Evolutionary conservation across 2,329 filamentous ascomycete species (phyloP), one percentile per base, ranked within the genome.

Genomic region (Penicillium sp.): DNA sequence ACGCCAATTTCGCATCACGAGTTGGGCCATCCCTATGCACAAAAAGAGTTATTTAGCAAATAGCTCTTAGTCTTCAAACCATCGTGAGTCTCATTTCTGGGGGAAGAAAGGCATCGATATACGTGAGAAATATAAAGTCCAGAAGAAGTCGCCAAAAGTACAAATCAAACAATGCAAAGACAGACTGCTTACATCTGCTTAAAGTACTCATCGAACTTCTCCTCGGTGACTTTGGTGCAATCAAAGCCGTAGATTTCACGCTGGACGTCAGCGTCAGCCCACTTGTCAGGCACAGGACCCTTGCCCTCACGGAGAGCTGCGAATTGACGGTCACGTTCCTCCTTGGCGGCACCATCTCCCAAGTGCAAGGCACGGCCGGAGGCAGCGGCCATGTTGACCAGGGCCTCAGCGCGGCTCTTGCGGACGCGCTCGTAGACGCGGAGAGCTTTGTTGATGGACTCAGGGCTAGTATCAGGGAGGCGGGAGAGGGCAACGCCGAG

Each of bases 231-330:
- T 62, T 76, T 70, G 45, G 82, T 76, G 63, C 83, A 85, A 69
- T 87, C 84, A 63, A 85, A 78, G 10, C 80, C 79, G 69, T 87
- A 87, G 54, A 87, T 82, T 77, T 81, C 81, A 68, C 80, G 78
- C 70, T 88, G 85, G 39, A 87, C 83, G 62, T 87, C 85, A 9
- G 84, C 83, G 68, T 85, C 86, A 3, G 84, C 84, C 85, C 85
- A 88, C 73, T 86, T 87, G 71, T 88, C 85, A 9, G 73, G 72
- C 8, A 73, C 72, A 18, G 75, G 76, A 1, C 77, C 76, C 64
- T 77, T 79, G 49, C 72, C 72, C 60, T 74, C 65, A 57, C 74
- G 77, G 55, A 81, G 74, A 48, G 79, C 79, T 49, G 77, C 79
- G 66, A 85, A 85, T 47, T 78, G 73, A 65, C 74, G 78, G 58